Base-by-base conservation (phyloP, 2,329 filamentous ascomycete species). In the Didymella arachidicola region DNA sequence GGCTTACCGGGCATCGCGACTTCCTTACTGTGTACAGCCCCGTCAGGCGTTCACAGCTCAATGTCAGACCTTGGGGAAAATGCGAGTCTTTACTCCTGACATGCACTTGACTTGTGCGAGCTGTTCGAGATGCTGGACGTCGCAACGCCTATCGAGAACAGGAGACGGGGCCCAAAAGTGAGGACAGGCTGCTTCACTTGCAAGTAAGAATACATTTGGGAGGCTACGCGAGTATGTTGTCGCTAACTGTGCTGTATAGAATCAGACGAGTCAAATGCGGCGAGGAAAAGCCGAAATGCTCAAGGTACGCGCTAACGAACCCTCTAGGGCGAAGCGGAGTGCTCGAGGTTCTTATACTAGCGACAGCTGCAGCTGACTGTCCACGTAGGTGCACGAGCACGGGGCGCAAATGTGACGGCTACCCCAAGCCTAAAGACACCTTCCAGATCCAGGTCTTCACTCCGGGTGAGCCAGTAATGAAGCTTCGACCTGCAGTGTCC, bases 391-490 rank as follows among this genome's bases (percentile, higher is more conserved):
- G 72, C 48, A 70, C 64, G 2, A 68, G 63, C 45, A 70, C 69
- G 41, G 71, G 72, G 16, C 71, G 71, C 36, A 68, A 65, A 51
- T 75, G 71, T 56, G 70, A 72, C 44, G 70, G 70, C 27, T 73
- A 73, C 36, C 30, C 54, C 30, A 52, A 60, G 54, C 34, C 46
- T 14, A 51, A 43, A 4, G 30, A 47, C 5, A 11, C 18, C 32
- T 22, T 45, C 43, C n/a, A 57, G 46, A 47, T 39, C 36, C 41
- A 57, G 53, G 41, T 51, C 3, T 38, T 41, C 18, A 46, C 11
- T n/a, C 12, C 41, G 25, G 32, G 18, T 7, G 7, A 46, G n/a
- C 34, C 30, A 18, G 27, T 32, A n/a, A 30, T n/a, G 10, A 41
- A 18, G 48, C 29, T 34, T 16, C 39, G 19, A 26, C 32, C 46